Percentiles rank a stretch among this genome's conserved stretches.
Evolutionary conservation across 164 flowering plant species (phyloP).

Genomic region (Malania oleifera): DNA sequence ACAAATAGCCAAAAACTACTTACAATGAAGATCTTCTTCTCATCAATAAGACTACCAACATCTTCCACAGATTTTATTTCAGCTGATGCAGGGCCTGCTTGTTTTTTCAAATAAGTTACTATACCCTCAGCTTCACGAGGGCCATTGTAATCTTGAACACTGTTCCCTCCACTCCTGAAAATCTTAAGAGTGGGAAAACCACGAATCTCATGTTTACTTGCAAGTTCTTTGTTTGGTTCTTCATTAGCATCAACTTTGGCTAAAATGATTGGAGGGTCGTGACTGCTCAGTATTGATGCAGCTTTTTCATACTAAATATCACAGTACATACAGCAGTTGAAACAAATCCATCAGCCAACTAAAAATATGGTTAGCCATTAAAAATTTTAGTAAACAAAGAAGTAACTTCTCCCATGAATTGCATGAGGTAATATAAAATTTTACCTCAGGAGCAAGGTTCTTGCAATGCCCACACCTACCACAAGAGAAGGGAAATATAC

Average conservation of each 20-base stretch:
- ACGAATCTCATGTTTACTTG: slow-evolving; percentile 14
- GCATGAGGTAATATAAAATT: too few relatives aligned
- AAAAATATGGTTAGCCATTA: too few relatives aligned
- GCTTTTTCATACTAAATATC: slow-evolving; percentile 80
- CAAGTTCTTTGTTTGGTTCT: slow-evolving; percentile 63
- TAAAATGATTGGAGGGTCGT: slow-evolving; percentile 62
- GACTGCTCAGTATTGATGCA: slow-evolving; percentile 57
- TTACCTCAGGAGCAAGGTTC: slow-evolving; percentile 92
- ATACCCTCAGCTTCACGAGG: slow-evolving; percentile 34
- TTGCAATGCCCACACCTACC: slow-evolving; percentile 96
- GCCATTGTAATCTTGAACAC: slow-evolving; percentile 24
- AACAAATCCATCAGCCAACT: too few relatives aligned
- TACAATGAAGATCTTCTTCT: slow-evolving; percentile 19
- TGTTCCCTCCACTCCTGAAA: slow-evolving; percentile 28
- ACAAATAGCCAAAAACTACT: too few relatives aligned
- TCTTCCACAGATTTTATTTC: slow-evolving; percentile 28
- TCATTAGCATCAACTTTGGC: slow-evolving; percentile 91
- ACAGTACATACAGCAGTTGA: too few relatives aligned
- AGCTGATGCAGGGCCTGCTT: slow-evolving; percentile 26
- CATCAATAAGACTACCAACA: slow-evolving; percentile 14
- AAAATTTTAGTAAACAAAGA: too few relatives aligned
- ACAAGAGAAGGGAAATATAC: too few relatives aligned
- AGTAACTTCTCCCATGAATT: too few relatives aligned
- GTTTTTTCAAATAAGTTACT: slow-evolving; percentile 22
- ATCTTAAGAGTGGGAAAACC: slow-evolving; percentile 32